Evolutionary conservation across 2,329 filamentous ascomycete genomes (phyloP).

Genomic region (Penicillium olsonii): DNA sequence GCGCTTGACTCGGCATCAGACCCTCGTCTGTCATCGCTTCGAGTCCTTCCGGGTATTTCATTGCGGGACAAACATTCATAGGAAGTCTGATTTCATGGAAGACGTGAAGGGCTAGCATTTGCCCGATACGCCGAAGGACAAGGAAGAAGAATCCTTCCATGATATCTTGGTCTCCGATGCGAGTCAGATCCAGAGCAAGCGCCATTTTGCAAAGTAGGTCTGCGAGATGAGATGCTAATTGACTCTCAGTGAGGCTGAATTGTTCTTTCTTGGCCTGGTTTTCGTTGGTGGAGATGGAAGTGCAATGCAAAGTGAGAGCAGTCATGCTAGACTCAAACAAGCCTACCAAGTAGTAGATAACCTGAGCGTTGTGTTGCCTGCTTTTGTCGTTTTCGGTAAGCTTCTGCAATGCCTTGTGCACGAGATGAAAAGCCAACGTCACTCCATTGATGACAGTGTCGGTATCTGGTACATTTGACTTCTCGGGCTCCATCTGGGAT

Average conservation of each 20-base stretch:
- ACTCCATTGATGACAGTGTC: constrained; percentile 22
- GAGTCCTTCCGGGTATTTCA: constrained; percentile 37
- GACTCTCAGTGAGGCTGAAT: constrained; percentile 9
- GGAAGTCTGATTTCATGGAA: constrained; percentile 38
- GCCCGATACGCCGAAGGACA: constrained; percentile 42
- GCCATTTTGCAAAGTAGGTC: constrained; percentile 34
- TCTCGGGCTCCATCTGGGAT: background rate
- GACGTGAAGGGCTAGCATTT: constrained; percentile 40
- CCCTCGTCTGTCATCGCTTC: constrained; percentile 25
- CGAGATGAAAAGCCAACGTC: constrained; percentile 26
- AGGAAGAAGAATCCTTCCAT: constrained; percentile 46
- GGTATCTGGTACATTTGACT: constrained; percentile 18
- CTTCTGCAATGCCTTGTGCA: constrained; percentile 32
- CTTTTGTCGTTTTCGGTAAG: constrained; percentile 18
- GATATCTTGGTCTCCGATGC: constrained; percentile 32
- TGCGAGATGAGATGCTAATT: constrained; percentile 22
- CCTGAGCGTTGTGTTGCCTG: constrained; percentile 17
- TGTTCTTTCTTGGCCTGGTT: constrained; percentile 1
- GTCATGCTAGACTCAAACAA: constrained; percentile 35
- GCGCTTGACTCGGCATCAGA: constrained; percentile 25
- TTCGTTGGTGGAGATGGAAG: constrained; percentile 12
- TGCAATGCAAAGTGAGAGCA: constrained; percentile 29
- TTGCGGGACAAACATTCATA: constrained; percentile 25
- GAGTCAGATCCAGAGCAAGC: constrained; percentile 27
- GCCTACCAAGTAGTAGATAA: constrained; percentile 37